Evolutionary conservation across 1,284 basidiomycete species (phyloP).

Genomic region (Sanghuangporus sanghuang): DNA sequence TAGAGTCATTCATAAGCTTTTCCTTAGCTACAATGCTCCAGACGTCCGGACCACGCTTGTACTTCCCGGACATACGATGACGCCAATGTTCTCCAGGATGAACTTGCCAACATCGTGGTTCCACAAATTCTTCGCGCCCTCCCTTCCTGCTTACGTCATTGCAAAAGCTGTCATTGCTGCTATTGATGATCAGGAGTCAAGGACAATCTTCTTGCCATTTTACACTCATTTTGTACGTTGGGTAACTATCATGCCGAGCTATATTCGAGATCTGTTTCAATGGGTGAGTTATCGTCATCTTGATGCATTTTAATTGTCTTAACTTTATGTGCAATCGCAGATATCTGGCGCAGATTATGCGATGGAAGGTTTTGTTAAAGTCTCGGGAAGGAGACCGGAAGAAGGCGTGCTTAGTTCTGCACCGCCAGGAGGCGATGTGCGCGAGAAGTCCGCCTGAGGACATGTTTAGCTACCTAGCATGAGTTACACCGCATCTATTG

Average conservation of each 20-base stretch:
- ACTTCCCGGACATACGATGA: slow-evolving; percentile 70
- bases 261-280: slow-evolving; percentile 63
- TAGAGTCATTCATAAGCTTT: slow-evolving; percentile 19
- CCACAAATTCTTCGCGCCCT: slow-evolving; percentile 72
- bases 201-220: slow-evolving; percentile 69
- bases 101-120: slow-evolving; percentile 45
- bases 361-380: slow-evolving; percentile 43
- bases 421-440: not conserved
- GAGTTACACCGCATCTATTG: not conserved
- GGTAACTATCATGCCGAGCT: slow-evolving; percentile 60
- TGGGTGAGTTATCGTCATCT: slow-evolving; percentile 44
- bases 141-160: slow-evolving; percentile 64
- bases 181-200: slow-evolving; percentile 72
- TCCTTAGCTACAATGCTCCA: slow-evolving; percentile 61
- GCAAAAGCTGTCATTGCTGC: slow-evolving; percentile 78
- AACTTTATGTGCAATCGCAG: slow-evolving; percentile 22
- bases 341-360: slow-evolving; percentile 43
- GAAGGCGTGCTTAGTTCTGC: slow-evolving; percentile 26
- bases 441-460: not conserved
- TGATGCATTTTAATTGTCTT: slow-evolving; percentile 19
- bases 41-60: slow-evolving; percentile 78
- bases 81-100: slow-evolving; percentile 66
- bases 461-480: not conserved
- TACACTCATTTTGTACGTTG: slow-evolving; percentile 58
- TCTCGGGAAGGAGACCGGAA: slow-evolving; percentile 40